phyloP scores from a whole-genome alignment of 495 filamentous ascomycete genomes.

The Penicillium arizonense region DNA sequence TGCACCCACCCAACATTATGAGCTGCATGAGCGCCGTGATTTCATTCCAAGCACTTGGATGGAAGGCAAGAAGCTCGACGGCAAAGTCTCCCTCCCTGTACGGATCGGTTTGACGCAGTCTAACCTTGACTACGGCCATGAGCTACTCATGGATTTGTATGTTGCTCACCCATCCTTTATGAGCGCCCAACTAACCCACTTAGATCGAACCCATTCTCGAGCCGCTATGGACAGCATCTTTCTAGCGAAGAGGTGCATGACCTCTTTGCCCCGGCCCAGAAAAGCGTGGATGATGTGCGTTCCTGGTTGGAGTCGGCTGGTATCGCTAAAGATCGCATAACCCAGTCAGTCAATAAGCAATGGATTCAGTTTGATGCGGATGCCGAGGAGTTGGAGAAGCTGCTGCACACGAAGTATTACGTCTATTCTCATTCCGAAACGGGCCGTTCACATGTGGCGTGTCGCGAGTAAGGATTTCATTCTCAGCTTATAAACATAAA shows the following conservation, averaged over 20 bases:
- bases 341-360: constrained; percentile 45
- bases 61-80: constrained; percentile 27
- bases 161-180: constrained; percentile 1
- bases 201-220: constrained; percentile 42
- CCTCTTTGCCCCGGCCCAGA: constrained; percentile 46
- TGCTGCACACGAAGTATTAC: constrained; percentile 59
- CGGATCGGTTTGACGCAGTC: constrained; percentile 55
- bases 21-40: constrained; percentile 42
- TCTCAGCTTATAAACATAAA: neutral
- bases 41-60: constrained; percentile 33
- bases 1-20: constrained; percentile 31
- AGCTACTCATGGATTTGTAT: constrained; percentile 54
- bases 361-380: constrained; percentile 57
- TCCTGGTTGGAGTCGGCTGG: constrained; percentile 52
- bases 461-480: constrained; percentile 31
- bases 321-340: constrained; percentile 42
- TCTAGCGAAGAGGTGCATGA: constrained; percentile 46
- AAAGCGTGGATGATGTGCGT: constrained; percentile 41
- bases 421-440: constrained; percentile 48
- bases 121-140: constrained; percentile 52
- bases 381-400: constrained; percentile 49
- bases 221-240: constrained; percentile 53
- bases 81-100: constrained; percentile 44
- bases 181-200: neutral
- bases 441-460: constrained; percentile 48